Percentiles rank a stretch among this genome's conserved stretches.
These are phyloP conservation scores for Begonia peltatifolia DNA, from an alignment of 306 rosid genomes.

Conservation along the genomic window DNA sequence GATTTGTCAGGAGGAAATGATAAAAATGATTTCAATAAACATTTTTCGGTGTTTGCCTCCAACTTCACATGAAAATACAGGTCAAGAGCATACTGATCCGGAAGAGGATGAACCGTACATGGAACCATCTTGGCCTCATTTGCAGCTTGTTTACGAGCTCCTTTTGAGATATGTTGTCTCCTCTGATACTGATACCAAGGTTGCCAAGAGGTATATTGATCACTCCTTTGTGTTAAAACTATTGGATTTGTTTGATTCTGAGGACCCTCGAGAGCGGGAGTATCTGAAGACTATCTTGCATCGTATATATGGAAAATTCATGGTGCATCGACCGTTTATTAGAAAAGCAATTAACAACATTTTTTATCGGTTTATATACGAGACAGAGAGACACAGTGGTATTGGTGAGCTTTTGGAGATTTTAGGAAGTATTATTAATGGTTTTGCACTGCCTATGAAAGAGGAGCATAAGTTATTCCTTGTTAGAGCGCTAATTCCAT, in stretches of 20 bases:
- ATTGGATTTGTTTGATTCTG: conserved; percentile 59
- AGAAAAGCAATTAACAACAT: conserved; percentile 55
- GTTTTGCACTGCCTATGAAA: conserved; percentile 56
- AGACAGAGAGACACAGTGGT: conserved; percentile 54
- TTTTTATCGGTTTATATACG: conserved; percentile 52
- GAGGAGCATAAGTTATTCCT: conserved; percentile 59
- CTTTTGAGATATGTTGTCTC: conserved; percentile 45
- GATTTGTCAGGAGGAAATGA: conserved; percentile 36
- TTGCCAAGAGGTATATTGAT: conserved; percentile 41
- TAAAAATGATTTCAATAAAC: conserved; percentile 48
- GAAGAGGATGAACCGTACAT: conserved; percentile 42
- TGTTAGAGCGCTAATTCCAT: conserved; percentile 45
- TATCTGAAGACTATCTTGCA: conserved; percentile 50
- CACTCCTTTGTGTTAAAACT: conserved; percentile 35
- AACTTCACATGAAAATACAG: conserved; percentile 21
- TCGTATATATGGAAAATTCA: conserved; percentile 55
- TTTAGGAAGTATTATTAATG: conserved; percentile 53
- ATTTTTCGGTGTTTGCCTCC: conserved; percentile 70
- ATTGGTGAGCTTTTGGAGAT: conserved; percentile 57
- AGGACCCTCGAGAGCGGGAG: conserved; percentile 63
- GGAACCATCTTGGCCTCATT: conserved; percentile 54
- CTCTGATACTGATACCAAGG: conserved; percentile 35
- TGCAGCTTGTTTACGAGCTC: conserved; percentile 52
- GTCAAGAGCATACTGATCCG: conserved; percentile 17
- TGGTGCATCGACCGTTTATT: conserved; percentile 61